These are phyloP conservation scores for Cladosporium sphaerospermum DNA, from an alignment of 2,329 filamentous ascomycete species.

Conservation along the genomic window DNA sequence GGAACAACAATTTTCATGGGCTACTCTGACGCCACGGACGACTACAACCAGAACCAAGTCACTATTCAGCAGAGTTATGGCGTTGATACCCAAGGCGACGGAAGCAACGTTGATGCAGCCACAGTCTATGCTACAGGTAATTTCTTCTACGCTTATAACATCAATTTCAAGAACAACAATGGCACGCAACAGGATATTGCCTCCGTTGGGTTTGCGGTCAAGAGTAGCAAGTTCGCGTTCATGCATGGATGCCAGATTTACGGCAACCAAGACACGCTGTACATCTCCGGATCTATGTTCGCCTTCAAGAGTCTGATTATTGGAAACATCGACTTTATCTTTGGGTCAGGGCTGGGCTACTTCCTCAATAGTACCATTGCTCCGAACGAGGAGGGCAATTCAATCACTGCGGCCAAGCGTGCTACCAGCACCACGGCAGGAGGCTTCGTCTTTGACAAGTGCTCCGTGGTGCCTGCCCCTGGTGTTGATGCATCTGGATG, in stretches of 20 bases:
- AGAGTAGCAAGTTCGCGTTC: slow-evolving; percentile 37
- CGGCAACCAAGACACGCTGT: slow-evolving; percentile 35
- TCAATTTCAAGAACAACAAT: slow-evolving; percentile 37
- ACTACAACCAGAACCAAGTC: slow-evolving; percentile 34
- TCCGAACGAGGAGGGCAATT: slow-evolving; percentile 32
- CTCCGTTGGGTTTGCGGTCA: slow-evolving; percentile 36
- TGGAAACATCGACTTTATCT: slow-evolving; percentile 40
- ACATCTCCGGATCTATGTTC: slow-evolving; percentile 35
- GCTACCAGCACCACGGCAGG: slow-evolving; percentile 32
- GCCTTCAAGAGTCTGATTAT: slow-evolving; percentile 36
- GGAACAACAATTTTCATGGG: slow-evolving; percentile 37
- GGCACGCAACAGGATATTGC: slow-evolving; percentile 34
- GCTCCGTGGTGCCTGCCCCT: slow-evolving; percentile 26
- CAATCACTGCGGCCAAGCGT: slow-evolving; percentile 36
- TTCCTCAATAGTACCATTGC: slow-evolving; percentile 37
- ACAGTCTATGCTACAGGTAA: slow-evolving; percentile 38
- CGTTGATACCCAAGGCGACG: slow-evolving; percentile 33
- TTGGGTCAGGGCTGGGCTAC: slow-evolving; percentile 40
- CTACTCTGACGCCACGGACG: slow-evolving; percentile 32
- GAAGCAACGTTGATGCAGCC: slow-evolving; percentile 34
- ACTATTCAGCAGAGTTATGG: slow-evolving; percentile 32
- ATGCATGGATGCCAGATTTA: slow-evolving; percentile 34
- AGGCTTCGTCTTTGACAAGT: slow-evolving; percentile 36
- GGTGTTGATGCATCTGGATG: slow-evolving; percentile 24
- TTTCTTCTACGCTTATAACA: slow-evolving; percentile 36